Evolutionary conservation across 306 rosid genomes (phyloP).

Genomic region (Adenanthera pavonina): DNA sequence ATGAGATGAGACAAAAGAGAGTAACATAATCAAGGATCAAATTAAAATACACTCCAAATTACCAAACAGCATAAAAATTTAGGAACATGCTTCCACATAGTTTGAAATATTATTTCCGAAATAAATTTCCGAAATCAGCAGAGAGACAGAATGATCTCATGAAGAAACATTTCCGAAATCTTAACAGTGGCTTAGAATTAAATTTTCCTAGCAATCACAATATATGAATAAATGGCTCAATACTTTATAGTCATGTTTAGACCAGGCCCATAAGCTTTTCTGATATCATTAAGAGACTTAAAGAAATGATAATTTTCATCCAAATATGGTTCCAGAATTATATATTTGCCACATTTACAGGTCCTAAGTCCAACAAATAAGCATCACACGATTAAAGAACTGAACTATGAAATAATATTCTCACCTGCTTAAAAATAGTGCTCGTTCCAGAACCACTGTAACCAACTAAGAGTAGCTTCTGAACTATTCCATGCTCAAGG

Average conservation of each 20-base stretch:
- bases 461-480: conserved; percentile 94
- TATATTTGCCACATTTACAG: background rate
- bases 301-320: conserved; percentile 22
- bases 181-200: conserved; percentile 13
- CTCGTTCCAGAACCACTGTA: conserved; percentile 92
- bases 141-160: background rate
- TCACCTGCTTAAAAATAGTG: conserved; percentile 98
- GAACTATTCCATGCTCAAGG: conserved; percentile 83
- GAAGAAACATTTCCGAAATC: background rate
- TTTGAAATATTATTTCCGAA: no score
- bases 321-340: conserved; percentile 3
- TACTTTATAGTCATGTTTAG: conserved; percentile 20
- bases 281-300: conserved; percentile 13
- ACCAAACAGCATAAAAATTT: background rate
- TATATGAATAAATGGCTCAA: conserved; percentile 25
- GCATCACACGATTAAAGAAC: conserved; percentile 25
- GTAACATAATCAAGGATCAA: background rate
- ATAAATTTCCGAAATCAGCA: no score
- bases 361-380: conserved; percentile 27
- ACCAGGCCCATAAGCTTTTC: conserved; percentile 28
- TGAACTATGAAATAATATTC: conserved; percentile 23
- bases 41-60: conserved; percentile 3
- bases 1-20: background rate
- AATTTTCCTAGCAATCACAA: conserved; percentile 20
- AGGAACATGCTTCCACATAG: background rate